Conservation (phyloP, 495 filamentous ascomycete genomes). For the Neurospora sp. region DNA sequence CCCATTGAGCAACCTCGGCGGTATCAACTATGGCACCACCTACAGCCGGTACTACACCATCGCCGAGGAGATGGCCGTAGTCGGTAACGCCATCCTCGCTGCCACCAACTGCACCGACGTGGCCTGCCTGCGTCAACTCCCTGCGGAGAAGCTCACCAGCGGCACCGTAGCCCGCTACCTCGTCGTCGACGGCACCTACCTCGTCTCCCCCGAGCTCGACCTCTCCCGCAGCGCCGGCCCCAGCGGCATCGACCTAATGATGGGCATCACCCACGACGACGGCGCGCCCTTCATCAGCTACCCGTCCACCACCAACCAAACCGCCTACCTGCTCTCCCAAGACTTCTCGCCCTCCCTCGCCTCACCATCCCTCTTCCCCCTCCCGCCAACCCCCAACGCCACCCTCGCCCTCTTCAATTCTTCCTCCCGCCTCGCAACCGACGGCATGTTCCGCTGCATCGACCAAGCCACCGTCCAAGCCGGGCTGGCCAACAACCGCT, state of each 20-base stretch:
- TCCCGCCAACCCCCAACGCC: constrained; percentile 23
- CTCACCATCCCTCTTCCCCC: constrained; percentile 24
- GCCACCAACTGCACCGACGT: constrained; percentile 33
- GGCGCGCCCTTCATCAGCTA: constrained; percentile 37
- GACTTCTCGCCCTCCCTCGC: constrained; percentile 19
- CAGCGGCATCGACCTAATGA: constrained; percentile 28
- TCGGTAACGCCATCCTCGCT: constrained; percentile 30
- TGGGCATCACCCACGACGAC: constrained; percentile 41
- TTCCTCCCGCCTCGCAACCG: constrained; percentile 34
- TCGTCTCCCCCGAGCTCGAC: constrained; percentile 23
- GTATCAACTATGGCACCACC: constrained; percentile 32
- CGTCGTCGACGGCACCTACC: constrained; percentile 39
- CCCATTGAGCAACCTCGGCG: constrained; percentile 38
- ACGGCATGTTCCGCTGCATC: constrained; percentile 41
- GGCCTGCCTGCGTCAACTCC: constrained; percentile 36
- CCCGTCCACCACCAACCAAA: constrained; percentile 23
- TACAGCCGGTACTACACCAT: constrained; percentile 41
- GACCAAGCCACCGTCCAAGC: constrained; percentile 37
- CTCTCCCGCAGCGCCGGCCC: constrained; percentile 17
- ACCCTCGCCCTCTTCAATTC: constrained; percentile 37
- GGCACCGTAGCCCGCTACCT: constrained; percentile 26
- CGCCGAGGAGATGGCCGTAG: constrained; percentile 25
- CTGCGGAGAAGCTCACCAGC: constrained; percentile 20
- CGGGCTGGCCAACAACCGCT: constrained; percentile 17
- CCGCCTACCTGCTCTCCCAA: constrained; percentile 27